Evolutionary conservation across 2,329 filamentous ascomycete species (phyloP).

Genomic region (Ceratocystis harringtonii): DNA sequence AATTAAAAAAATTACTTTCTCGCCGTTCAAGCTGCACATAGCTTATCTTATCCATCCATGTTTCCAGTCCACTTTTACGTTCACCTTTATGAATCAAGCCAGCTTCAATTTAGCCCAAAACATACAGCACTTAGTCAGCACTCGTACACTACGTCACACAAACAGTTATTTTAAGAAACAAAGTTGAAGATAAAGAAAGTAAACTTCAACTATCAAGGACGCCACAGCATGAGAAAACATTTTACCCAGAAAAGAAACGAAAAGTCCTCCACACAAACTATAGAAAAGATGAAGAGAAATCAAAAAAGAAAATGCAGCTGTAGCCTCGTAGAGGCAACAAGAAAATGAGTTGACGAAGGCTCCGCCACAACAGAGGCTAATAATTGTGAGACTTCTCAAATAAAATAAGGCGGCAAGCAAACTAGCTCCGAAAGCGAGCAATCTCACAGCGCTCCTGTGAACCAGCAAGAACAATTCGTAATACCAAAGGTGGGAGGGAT

Average conservation of each 20-base stretch:
- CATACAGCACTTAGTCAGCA: neutral
- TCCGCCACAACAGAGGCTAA: neutral
- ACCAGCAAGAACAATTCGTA: no score
- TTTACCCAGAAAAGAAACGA: conserved; percentile 13
- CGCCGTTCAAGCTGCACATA: neutral
- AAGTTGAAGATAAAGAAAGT: neutral
- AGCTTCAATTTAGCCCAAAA: neutral
- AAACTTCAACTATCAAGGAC: conserved; percentile 15
- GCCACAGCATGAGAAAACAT: conserved; percentile 15
- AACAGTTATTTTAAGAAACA: neutral
- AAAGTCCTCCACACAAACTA: conserved; percentile 5
- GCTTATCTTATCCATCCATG: neutral
- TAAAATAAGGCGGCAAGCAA: no score
- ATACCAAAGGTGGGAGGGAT: no score
- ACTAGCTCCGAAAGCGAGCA: neutral
- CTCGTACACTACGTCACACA: neutral
- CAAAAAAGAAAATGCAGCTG: neutral
- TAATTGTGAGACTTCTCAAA: neutral
- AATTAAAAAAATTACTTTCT: neutral
- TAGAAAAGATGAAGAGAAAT: neutral
- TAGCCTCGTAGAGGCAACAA: neutral
- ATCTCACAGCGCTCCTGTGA: no score
- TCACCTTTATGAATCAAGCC: neutral
- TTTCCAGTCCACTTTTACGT: neutral
- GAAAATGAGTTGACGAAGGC: neutral